phyloP scores from a whole-genome alignment of 768 basidiomycete genomes.

The Leccinum uliginosum region DNA sequence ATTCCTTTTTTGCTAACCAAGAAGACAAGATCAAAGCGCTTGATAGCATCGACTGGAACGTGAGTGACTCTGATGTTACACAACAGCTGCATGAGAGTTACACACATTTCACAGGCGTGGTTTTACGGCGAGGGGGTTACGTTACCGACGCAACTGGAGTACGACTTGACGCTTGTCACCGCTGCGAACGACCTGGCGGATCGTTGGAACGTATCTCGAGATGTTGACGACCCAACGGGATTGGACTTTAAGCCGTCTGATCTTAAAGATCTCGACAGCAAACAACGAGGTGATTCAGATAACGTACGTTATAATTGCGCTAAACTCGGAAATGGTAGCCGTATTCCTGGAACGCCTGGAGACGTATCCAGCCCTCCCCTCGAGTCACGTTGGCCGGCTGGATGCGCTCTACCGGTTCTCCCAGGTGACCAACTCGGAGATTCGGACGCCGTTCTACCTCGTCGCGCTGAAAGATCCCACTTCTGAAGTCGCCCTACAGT shows the following conservation, averaged over 20 bases:
- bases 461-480: slow-evolving; percentile 40
- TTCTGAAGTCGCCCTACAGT: slow-evolving; percentile 29
- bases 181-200: slow-evolving; percentile 50
- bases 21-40: slow-evolving; percentile 44
- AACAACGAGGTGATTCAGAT: slow-evolving; percentile 41
- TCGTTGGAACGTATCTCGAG: slow-evolving; percentile 47
- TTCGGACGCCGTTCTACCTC: slow-evolving; percentile 49
- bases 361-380: slow-evolving; percentile 38
- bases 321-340: slow-evolving; percentile 26
- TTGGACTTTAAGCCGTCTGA: slow-evolving; percentile 44
- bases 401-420: slow-evolving; percentile 43
- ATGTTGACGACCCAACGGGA: slow-evolving; percentile 27
- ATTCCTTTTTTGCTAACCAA: slow-evolving; percentile 43
- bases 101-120: slow-evolving; percentile 39
- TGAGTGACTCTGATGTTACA: slow-evolving; percentile 22
- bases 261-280: slow-evolving; percentile 42
- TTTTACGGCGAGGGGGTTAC: slow-evolving; percentile 50
- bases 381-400: slow-evolving; percentile 38
- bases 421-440: slow-evolving; percentile 44
- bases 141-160: slow-evolving; percentile 46
- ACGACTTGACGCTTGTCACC: slow-evolving; percentile 50
- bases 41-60: slow-evolving; percentile 55
- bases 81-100: background rate
- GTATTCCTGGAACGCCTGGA: slow-evolving; percentile 57
- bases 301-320: background rate